phyloP scores from a whole-genome alignment of 768 basidiomycete genomes.

The Neoboletus brunneissimus region DNA sequence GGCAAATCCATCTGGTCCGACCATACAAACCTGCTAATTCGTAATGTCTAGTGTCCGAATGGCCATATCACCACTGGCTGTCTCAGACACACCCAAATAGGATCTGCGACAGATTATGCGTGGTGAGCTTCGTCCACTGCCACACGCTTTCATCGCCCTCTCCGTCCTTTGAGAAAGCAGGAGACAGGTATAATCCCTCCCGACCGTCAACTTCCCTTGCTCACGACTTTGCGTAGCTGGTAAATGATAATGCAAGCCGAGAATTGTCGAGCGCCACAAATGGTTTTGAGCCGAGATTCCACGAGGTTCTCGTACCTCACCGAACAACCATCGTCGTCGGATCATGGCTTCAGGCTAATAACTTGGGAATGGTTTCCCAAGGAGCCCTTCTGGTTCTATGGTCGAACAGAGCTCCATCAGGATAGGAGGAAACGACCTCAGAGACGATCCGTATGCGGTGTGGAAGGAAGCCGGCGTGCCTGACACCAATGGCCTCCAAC shows the following conservation, averaged over 20 bases:
- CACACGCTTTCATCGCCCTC: not conserved
- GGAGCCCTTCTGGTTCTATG: not conserved
- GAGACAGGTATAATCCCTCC: slow-evolving; percentile 4
- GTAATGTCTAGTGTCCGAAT: not conserved
- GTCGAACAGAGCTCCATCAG: not conserved
- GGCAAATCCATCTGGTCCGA: not conserved
- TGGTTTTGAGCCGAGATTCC: not conserved
- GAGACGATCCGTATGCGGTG: not conserved
- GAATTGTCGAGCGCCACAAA: not conserved
- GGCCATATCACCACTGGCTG: not conserved
- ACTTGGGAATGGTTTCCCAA: not conserved
- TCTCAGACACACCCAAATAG: not conserved
- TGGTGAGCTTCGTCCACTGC: slow-evolving; percentile 5
- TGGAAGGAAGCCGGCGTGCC: too few species aligned
- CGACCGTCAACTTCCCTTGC: slow-evolving; percentile 1
- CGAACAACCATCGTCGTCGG: not conserved
- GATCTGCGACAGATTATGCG: slow-evolving; percentile 3
- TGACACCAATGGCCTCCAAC: too few species aligned
- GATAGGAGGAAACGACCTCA: slow-evolving; percentile 5
- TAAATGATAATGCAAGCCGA: slow-evolving; percentile 9
- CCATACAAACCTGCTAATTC: too few species aligned
- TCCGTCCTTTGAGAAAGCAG: not conserved
- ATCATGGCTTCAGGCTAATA: not conserved
- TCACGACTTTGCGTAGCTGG: not conserved
- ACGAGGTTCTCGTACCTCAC: not conserved